Base-by-base conservation (phyloP, 1,284 basidiomycete species). In the Rhodotorula sp. region DNA sequence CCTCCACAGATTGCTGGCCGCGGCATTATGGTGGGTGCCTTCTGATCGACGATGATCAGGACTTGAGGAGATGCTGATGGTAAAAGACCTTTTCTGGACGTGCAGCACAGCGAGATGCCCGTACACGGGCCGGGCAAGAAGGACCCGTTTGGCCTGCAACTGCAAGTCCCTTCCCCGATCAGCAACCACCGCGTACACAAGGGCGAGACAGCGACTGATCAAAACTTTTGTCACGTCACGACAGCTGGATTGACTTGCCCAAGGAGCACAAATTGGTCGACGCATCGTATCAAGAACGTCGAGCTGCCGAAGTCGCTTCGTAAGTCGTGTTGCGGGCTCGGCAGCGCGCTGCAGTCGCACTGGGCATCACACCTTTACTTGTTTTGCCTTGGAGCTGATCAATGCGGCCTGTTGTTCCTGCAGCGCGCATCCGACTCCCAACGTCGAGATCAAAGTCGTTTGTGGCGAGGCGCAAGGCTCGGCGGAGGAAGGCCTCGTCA, bases 241-340 rank as follows among this genome's bases (percentile, higher is more conserved):
- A 6, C 57, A 67, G 64, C 37, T 97, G 95, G 95, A 84, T 97
- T 58, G 95, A 97, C 81, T 83, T 98, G 24, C 95, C 95, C 0
- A 89, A 89, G 76, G 79, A 90, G 82, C 86, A 87, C 80, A 98
- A 97, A 82, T 90, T 94, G 86, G 86, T 88, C 67, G 81, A 83
- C 30, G 83, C 84, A 7, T 78, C 77, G 20, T 86, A 85, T 78
- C 84, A 85, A 73, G 84, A 85, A 76, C 80, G 81, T 67, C 79
- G 79, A 33, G 80, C 80, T 3, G 71, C 74, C 14, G 78, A 79
- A 85, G 73, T 82, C 57, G 79, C 79, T 4, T 75, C 75, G 42
- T 68, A 6, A 51, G 67, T 60, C 20, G 18, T 26, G 33, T 18
- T 44, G 29, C 17, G 29, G 26, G 14, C 45, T 15, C 55, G 10